Conservation (phyloP, 148 eudicot genomes). For the Persicaria maculosa region DNA sequence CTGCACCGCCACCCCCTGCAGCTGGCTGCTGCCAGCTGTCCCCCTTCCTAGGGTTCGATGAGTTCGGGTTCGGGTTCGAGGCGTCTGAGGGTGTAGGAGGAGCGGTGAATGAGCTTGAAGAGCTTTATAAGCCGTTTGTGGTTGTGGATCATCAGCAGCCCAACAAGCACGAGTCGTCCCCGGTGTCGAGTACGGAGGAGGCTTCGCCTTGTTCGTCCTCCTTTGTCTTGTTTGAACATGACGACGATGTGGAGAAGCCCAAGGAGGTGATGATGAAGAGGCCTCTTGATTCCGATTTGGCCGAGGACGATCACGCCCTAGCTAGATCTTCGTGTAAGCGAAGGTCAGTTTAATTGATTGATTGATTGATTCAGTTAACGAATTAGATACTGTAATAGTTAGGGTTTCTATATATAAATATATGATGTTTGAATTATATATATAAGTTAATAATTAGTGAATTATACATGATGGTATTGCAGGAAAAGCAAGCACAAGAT, state of each 20-base stretch:
- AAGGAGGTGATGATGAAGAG: neutral
- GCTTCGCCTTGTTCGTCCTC: conserved; percentile 6
- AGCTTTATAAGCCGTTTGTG: conserved; percentile 8
- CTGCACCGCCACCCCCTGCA: neutral
- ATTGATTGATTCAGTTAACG: neutral
- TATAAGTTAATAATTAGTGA: neutral
- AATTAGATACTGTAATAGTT: neutral
- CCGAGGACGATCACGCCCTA: neutral
- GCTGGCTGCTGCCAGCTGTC: neutral
- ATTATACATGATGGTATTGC: neutral
- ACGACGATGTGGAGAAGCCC: neutral
- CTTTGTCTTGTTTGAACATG: conserved; percentile 2
- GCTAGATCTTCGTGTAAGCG: neutral
- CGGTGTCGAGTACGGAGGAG: neutral
- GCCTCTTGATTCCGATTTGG: neutral
- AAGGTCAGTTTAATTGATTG: neutral
- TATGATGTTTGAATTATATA: neutral
- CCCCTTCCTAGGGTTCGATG: neutral
- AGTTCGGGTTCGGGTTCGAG: neutral
- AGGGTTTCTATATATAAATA: neutral
- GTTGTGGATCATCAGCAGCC: neutral
- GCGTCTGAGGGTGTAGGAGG: neutral
- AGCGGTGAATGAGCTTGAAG: neutral
- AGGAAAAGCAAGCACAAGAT: conserved; percentile 59
- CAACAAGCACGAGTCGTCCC: neutral